These are phyloP conservation scores for Hansenula sp. DNA, from an alignment of 1,139 yeast genomes.

Conservation along the genomic window DNA sequence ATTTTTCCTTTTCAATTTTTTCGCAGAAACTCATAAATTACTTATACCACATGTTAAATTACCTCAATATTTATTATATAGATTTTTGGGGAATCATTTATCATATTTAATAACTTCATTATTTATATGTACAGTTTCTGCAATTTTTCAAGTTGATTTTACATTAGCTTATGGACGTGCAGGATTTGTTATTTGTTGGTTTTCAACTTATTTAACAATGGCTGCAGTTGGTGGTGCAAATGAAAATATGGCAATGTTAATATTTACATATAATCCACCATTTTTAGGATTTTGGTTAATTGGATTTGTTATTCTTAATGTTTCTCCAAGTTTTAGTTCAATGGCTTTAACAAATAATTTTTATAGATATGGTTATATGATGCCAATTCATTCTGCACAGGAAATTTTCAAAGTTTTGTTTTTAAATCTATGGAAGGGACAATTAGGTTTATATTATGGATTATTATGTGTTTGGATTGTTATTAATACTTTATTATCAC, in stretches of 20 bases:
- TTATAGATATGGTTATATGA: constrained; percentile 59
- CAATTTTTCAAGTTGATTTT: constrained; percentile 55
- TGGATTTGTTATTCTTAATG: constrained; percentile 53
- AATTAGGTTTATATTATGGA: constrained; percentile 56
- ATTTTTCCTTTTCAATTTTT: constrained; percentile 54
- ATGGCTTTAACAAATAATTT: constrained; percentile 47
- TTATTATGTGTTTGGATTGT: constrained; percentile 56
- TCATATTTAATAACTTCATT: constrained; percentile 50
- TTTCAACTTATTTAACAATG: constrained; percentile 54
- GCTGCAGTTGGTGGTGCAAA: constrained; percentile 61
- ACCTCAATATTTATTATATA: constrained; percentile 42
- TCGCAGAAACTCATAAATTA: constrained; percentile 46
- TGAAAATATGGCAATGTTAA: constrained; percentile 49
- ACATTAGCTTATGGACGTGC: constrained; percentile 48
- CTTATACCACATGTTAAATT: constrained; percentile 42
- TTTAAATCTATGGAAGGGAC: constrained; percentile 50
- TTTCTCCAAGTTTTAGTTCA: constrained; percentile 60
- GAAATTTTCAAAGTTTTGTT: constrained; percentile 54
- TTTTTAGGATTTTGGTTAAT: constrained; percentile 59
- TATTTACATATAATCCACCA: constrained; percentile 43
- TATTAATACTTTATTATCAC: constrained; percentile 39
- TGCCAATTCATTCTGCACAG: constrained; percentile 60
- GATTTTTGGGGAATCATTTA: constrained; percentile 42
- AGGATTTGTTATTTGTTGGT: constrained; percentile 66
- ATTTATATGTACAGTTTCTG: constrained; percentile 52